Evolutionary conservation across 345 rosid genomes (phyloP).

Genomic region (Eucalyptus marginata): DNA sequence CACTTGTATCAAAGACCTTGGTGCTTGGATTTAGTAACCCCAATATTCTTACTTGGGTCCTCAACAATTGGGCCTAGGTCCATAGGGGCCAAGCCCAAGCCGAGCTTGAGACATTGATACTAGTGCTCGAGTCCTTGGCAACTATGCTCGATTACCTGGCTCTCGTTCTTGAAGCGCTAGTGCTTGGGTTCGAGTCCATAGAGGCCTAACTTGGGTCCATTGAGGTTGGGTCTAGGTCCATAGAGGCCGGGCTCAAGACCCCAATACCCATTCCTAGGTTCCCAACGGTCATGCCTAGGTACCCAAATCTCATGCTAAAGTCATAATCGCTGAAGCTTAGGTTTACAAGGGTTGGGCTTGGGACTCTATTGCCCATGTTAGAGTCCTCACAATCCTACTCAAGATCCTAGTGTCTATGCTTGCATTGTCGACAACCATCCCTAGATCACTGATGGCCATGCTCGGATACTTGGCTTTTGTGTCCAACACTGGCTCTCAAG

Average conservation of each 20-base stretch:
- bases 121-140: not conserved
- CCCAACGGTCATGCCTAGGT: rapidly evolving
- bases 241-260: not conserved
- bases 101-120: rapidly evolving
- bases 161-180: rapidly evolving
- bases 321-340: not conserved
- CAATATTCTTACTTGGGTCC: not conserved
- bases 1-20: not conserved
- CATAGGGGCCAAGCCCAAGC: not conserved
- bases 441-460: not conserved
- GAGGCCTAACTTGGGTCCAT: not conserved
- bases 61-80: not conserved
- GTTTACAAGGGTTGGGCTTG: not conserved
- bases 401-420: too few relatives aligned
- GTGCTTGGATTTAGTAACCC: not conserved
- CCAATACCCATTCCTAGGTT: not conserved
- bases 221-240: not conserved
- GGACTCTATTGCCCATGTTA: not conserved
- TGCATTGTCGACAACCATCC: rapidly evolving
- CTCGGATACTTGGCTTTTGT: rapidly evolving
- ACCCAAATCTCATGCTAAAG: not conserved
- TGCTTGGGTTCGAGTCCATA: not conserved
- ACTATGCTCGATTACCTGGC: not conserved
- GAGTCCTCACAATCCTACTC: not conserved
- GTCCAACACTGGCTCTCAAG: not conserved